These are phyloP conservation scores for Colletotrichum destructivum DNA, from an alignment of 2,329 filamentous ascomycete genomes.

Conservation along the genomic window DNA sequence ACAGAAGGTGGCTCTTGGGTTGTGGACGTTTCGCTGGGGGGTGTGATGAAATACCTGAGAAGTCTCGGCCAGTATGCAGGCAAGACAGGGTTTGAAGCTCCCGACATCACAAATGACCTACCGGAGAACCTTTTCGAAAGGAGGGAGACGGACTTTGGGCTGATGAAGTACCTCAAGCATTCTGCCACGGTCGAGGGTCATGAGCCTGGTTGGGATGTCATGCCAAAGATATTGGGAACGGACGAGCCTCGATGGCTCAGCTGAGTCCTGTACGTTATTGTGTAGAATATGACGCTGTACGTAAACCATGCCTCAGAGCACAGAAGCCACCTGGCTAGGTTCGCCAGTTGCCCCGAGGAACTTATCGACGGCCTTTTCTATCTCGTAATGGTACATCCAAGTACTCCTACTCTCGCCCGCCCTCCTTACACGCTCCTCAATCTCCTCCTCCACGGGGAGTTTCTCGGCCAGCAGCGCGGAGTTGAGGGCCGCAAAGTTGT, in stretches of 20 bases:
- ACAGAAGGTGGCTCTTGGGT: constrained; percentile 55
- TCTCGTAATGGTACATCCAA: constrained; percentile 50
- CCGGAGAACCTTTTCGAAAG: constrained; percentile 60
- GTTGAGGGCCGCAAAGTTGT: constrained; percentile 45
- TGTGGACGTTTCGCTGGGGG: neutral
- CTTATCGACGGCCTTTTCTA: constrained; percentile 39
- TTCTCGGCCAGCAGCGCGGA: constrained; percentile 41
- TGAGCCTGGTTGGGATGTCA: constrained; percentile 63
- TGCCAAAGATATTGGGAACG: constrained; percentile 64
- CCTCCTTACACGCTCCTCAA: constrained; percentile 45
- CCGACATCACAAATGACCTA: constrained; percentile 48
- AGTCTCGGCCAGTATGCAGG: constrained; percentile 67
- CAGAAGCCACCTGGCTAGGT: constrained; percentile 3
- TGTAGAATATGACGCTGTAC: neutral
- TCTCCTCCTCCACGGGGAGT: constrained; percentile 46
- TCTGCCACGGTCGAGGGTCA: constrained; percentile 62
- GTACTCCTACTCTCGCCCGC: constrained; percentile 44
- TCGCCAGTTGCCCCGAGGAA: neutral
- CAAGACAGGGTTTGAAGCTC: constrained; percentile 58
- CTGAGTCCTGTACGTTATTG: neutral
- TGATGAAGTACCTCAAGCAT: constrained; percentile 63
- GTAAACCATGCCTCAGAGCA: neutral
- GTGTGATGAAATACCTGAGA: constrained; percentile 66
- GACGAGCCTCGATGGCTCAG: neutral
- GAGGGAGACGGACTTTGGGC: constrained; percentile 61